phyloP scores from a whole-genome alignment of 176 grass and related monocot species.

The Coix lacrymajobi region DNA sequence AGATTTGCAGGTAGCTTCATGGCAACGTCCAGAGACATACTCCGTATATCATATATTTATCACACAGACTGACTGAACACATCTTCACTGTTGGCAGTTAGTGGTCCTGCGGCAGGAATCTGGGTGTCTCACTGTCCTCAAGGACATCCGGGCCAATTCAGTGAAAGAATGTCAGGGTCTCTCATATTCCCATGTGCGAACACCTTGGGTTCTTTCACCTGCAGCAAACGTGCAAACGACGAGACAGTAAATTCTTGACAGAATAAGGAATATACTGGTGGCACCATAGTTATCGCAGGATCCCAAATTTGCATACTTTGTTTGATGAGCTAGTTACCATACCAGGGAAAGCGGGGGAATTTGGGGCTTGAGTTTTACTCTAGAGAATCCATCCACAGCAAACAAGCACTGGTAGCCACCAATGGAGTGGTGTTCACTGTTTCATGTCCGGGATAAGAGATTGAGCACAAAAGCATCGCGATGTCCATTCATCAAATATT shows the following conservation, averaged over 20 bases:
- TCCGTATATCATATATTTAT: not conserved
- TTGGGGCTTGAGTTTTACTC: conserved; percentile 35
- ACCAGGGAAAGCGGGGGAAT: conserved; percentile 66
- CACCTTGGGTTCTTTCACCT: conserved; percentile 90
- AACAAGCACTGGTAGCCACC: conserved; percentile 78
- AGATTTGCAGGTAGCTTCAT: not conserved
- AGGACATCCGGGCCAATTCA: conserved; percentile 64
- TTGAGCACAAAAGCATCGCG: not conserved
- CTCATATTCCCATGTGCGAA: conserved; percentile 69
- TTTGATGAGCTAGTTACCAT: not conserved
- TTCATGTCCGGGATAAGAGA: conserved; percentile 13
- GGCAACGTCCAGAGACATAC: not conserved
- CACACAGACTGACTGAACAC: not conserved
- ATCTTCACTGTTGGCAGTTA: conserved; percentile 14
- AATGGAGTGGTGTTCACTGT: conserved; percentile 63
- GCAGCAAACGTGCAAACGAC: not conserved
- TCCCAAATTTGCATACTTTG: not conserved
- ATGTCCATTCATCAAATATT: conserved; percentile 20
- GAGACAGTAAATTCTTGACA: not conserved
- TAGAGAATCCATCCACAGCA: conserved; percentile 68
- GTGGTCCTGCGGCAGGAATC: conserved; percentile 32
- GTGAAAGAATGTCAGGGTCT: conserved; percentile 42
- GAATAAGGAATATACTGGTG: not conserved
- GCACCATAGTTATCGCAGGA: not conserved
- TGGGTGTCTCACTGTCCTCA: conserved; percentile 9